phyloP scores from a whole-genome alignment of 306 rosid species.

The Abrus precatorius region DNA sequence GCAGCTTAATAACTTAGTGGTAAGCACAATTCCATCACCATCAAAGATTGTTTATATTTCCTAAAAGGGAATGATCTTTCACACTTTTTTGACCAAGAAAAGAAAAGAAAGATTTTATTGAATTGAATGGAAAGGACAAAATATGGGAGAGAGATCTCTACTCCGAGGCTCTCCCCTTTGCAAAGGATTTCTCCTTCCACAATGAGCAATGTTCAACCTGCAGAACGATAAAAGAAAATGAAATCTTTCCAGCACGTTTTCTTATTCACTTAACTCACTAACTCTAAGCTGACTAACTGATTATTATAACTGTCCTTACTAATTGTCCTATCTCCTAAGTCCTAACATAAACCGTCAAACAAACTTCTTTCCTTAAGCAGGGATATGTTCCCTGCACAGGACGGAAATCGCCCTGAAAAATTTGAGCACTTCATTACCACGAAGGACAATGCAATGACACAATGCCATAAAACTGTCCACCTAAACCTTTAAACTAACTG shows the following conservation, averaged over 20 bases:
- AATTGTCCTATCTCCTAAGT: too few species aligned
- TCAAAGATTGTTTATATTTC: neutral
- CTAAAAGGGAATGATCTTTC: conserved; percentile 6
- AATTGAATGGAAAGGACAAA: too few species aligned
- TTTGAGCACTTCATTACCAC: neutral
- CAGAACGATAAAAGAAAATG: too few species aligned
- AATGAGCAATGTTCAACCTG: too few species aligned
- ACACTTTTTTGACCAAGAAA: neutral
- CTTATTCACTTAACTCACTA: too few species aligned
- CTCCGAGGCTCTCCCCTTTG: too few species aligned
- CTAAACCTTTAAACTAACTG: neutral
- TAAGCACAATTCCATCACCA: conserved; percentile 10
- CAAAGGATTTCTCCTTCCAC: too few species aligned
- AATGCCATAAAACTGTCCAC: neutral
- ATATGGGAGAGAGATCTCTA: too few species aligned
- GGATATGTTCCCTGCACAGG: conserved; percentile 1
- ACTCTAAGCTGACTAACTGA: too few species aligned
- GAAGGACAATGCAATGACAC: neutral
- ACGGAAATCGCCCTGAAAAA: neutral
- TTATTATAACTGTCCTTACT: too few species aligned
- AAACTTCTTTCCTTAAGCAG: neutral
- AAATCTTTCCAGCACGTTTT: too few species aligned
- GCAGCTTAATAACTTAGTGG: neutral
- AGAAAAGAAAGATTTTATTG: too few species aligned
- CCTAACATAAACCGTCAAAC: neutral